Evolutionary conservation across 805 yeast species (phyloP).

Genomic region (Candida easanensis): DNA sequence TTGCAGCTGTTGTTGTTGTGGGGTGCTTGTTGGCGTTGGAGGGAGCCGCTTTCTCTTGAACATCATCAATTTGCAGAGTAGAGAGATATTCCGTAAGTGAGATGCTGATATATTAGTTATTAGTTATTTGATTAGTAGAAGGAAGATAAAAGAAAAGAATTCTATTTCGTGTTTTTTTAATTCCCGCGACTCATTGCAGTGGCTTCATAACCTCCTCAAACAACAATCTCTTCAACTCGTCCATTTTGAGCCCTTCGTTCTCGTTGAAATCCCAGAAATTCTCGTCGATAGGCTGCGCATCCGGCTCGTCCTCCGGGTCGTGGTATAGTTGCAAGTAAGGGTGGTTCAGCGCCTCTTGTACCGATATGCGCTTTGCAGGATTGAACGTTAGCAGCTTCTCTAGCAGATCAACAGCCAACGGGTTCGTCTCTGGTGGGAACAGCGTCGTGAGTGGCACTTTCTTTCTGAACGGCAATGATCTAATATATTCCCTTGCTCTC

Average conservation of each 20-base stretch:
- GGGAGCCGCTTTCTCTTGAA: no score
- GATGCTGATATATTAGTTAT: no score
- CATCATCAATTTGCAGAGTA: no score
- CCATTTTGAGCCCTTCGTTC: conserved; percentile 66
- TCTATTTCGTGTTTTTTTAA: not conserved
- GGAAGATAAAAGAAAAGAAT: no score
- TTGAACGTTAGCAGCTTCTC: conserved; percentile 71
- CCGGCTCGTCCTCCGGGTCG: conserved; percentile 71
- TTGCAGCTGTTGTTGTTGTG: no score
- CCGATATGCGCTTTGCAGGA: conserved; percentile 72
- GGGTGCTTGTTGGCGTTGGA: no score
- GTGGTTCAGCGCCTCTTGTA: conserved; percentile 69
- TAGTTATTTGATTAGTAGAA: not conserved
- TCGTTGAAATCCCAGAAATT: conserved; percentile 41
- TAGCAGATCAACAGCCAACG: conserved; percentile 55
- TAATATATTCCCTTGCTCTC: conserved; percentile 74
- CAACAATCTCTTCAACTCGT: conserved; percentile 70
- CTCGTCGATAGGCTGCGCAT: conserved; percentile 35
- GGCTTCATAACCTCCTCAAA: conserved; percentile 75
- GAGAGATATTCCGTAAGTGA: no score
- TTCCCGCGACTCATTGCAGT: conserved; percentile 16
- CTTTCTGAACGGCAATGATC: conserved; percentile 60
- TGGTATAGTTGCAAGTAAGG: conserved; percentile 69
- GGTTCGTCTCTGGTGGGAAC: conserved; percentile 46
- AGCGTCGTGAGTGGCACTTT: conserved; percentile 50